Conservation (phyloP, 352 stramenopile species). For the Plasmopara halstedii region DNA sequence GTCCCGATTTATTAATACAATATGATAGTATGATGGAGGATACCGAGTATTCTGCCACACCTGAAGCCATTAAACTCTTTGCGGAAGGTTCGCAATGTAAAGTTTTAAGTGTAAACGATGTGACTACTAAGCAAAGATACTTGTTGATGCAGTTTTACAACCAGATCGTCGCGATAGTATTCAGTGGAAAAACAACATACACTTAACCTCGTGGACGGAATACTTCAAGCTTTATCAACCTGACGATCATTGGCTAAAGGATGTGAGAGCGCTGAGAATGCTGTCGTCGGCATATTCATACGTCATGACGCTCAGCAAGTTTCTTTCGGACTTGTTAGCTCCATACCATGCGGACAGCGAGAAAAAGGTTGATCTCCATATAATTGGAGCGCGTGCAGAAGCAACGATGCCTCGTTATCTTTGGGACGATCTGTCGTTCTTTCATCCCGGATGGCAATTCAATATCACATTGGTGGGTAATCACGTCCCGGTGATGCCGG, state of each 20-base stretch:
- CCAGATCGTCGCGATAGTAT: constrained; percentile 15
- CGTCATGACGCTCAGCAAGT: constrained; percentile 50
- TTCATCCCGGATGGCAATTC: constrained; percentile 27
- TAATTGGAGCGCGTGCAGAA: constrained; percentile 63
- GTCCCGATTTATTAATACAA: constrained; percentile 23
- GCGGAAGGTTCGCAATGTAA: constrained; percentile 26
- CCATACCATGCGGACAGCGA: neutral
- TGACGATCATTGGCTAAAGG: constrained; percentile 21
- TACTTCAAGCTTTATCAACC: constrained; percentile 38
- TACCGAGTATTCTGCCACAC: constrained; percentile 24
- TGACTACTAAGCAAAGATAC: neutral
- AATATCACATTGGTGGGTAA: constrained; percentile 58
- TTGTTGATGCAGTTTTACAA: constrained; percentile 22
- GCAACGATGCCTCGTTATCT: constrained; percentile 66
- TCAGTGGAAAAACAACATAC: constrained; percentile 4
- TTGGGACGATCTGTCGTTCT: constrained; percentile 50
- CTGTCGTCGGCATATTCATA: constrained; percentile 66
- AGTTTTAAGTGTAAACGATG: constrained; percentile 1
- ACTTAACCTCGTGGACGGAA: constrained; percentile 30
- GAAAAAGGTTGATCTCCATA: constrained; percentile 28
- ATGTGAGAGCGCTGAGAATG: constrained; percentile 32
- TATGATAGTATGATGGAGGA: constrained; percentile 41
- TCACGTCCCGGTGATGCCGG: constrained; percentile 39
- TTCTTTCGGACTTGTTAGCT: constrained; percentile 21
- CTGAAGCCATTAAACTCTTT: constrained; percentile 36